Conservation (phyloP, 768 basidiomycete species). For the Mycena rebaudengoi region DNA sequence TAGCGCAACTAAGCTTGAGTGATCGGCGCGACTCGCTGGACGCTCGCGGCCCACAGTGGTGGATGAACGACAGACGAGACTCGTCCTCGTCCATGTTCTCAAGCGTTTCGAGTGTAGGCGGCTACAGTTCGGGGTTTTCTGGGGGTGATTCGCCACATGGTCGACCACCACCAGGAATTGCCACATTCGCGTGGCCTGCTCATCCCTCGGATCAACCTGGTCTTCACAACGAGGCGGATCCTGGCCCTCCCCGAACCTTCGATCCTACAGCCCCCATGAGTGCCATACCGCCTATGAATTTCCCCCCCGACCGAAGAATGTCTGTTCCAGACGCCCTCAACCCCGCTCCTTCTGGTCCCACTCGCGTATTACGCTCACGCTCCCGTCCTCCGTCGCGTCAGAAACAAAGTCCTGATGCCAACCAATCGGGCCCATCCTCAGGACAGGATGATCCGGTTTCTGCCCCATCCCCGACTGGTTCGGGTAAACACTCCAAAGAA, state of each 20-base stretch:
- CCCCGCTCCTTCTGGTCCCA: slow-evolving; percentile 48
- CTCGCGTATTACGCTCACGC: slow-evolving; percentile 67
- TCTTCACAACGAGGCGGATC: slow-evolving; percentile 54
- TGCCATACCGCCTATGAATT: slow-evolving; percentile 68
- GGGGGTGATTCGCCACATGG: slow-evolving; percentile 69
- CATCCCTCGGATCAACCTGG: slow-evolving; percentile 43
- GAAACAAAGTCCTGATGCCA: slow-evolving; percentile 51
- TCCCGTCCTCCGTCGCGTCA: slow-evolving; percentile 79
- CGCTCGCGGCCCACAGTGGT: slow-evolving; percentile 65
- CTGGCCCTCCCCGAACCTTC: slow-evolving; percentile 52
- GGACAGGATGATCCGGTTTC: slow-evolving; percentile 56
- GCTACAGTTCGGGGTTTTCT: slow-evolving; percentile 65
- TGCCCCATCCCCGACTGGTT: slow-evolving; percentile 44
- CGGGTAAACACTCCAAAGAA: slow-evolving; percentile 54
- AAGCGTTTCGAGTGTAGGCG: slow-evolving; percentile 60
- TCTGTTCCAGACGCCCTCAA: slow-evolving; percentile 68
- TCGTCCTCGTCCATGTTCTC: slow-evolving; percentile 76
- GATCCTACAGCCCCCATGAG: slow-evolving; percentile 56
- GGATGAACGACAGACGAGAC: slow-evolving; percentile 76
- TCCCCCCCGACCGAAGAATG: slow-evolving; percentile 75
- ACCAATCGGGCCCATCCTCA: slow-evolving; percentile 49
- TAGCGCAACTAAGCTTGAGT: slow-evolving; percentile 78
- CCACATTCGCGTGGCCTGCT: slow-evolving; percentile 78
- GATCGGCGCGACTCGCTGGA: slow-evolving; percentile 84
- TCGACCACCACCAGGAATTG: slow-evolving; percentile 67